Conservation (phyloP, 371 early-diverging fungal species). For the Chytridium lagenaria region DNA sequence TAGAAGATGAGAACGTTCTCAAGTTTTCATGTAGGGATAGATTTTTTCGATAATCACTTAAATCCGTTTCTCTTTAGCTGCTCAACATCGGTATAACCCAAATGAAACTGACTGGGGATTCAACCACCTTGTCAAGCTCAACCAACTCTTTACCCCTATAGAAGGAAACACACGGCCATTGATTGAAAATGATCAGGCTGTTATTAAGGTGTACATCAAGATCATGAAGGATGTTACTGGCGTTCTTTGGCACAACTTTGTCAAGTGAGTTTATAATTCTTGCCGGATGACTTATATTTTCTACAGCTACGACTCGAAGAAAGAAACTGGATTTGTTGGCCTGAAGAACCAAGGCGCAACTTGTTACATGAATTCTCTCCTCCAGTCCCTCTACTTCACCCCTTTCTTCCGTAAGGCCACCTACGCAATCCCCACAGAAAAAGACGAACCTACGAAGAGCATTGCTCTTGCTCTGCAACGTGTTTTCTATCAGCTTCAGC, state of each 20-base stretch:
- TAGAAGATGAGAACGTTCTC: slow-evolving; percentile 72
- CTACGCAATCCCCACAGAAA: slow-evolving; percentile 89
- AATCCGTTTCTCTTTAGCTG: slow-evolving; percentile 53
- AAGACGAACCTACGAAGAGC: slow-evolving; percentile 82
- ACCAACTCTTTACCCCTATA: slow-evolving; percentile 53
- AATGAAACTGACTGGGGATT: slow-evolving; percentile 96
- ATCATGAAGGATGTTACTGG: slow-evolving; percentile 88
- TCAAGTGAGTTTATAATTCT: slow-evolving; percentile 60
- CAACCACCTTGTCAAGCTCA: slow-evolving; percentile 73
- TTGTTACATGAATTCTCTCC: slow-evolving; percentile 99
- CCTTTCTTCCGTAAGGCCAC: slow-evolving; percentile 88
- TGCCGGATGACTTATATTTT: slow-evolving; percentile 23
- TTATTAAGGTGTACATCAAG: slow-evolving; percentile 79
- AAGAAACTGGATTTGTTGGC: slow-evolving; percentile 93
- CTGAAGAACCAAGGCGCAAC: slow-evolving; percentile 99
- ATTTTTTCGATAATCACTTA: neutral
- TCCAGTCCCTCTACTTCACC: slow-evolving; percentile 97
- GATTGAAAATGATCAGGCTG: slow-evolving; percentile 68
- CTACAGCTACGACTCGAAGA: slow-evolving; percentile 84
- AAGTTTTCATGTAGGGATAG: slow-evolving; percentile 63
- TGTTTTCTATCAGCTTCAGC: slow-evolving; percentile 91
- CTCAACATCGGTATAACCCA: slow-evolving; percentile 83
- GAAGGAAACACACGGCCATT: slow-evolving; percentile 63
- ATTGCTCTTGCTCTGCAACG: slow-evolving; percentile 94
- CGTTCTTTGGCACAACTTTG: slow-evolving; percentile 91